phyloP scores from a whole-genome alignment of 139 green algal genomes.

The Nannochloris sp. region DNA sequence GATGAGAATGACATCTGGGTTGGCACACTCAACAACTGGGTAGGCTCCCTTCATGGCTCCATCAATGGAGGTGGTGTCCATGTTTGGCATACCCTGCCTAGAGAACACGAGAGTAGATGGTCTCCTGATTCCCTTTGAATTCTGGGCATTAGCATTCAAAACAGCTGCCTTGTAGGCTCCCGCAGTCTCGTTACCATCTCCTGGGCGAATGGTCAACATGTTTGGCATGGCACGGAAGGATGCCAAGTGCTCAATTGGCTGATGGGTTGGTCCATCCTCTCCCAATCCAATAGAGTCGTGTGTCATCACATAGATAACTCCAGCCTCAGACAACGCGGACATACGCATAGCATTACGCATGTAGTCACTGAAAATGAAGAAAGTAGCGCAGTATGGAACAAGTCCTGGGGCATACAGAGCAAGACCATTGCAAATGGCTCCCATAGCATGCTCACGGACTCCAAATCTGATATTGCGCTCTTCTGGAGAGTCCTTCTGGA shows the following conservation, averaged over 20 bases:
- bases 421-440: slow-evolving; percentile 94
- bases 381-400: slow-evolving; percentile 97
- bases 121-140: slow-evolving; percentile 43
- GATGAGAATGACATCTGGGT: slow-evolving; percentile 90
- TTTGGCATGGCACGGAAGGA: slow-evolving; percentile 98
- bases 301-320: slow-evolving; percentile 95
- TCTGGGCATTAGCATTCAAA: slow-evolving; percentile 36
- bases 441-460: slow-evolving; percentile 98
- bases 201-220: slow-evolving; percentile 90
- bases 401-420: slow-evolving; percentile 79
- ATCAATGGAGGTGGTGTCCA: slow-evolving; percentile 70
- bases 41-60: slow-evolving; percentile 84
- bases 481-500: slow-evolving; percentile 87
- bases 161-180: slow-evolving; percentile 84
- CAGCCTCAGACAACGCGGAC: slow-evolving; percentile 78
- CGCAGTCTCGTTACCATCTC: slow-evolving; percentile 92
- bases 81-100: slow-evolving; percentile 93
- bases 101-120: slow-evolving; percentile 89
- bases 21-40: slow-evolving; percentile 55
- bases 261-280: slow-evolving; percentile 98
- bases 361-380: slow-evolving; percentile 99
- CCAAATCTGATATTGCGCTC: slow-evolving; percentile 97
- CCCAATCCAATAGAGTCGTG: slow-evolving; percentile 99
- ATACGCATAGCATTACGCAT: slow-evolving; percentile 96
- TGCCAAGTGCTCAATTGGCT: slow-evolving; percentile 97